Evolutionary conservation across 192 early-diverging fungal species (phyloP), one percentile per base, ranked within the genome.

Genomic region (Lobosporangium transversale): DNA sequence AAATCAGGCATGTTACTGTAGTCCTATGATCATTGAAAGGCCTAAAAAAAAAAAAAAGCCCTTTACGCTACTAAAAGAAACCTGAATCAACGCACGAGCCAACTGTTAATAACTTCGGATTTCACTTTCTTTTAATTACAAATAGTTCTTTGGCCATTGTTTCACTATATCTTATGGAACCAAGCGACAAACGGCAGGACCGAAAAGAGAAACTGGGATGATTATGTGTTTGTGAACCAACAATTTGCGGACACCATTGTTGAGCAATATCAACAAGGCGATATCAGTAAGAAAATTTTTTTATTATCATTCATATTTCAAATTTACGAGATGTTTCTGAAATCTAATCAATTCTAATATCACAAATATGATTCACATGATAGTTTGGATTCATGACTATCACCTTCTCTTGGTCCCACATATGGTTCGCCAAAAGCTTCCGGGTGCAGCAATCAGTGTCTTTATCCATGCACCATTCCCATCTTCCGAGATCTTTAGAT

Each of bases 381-480:
- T 92, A 81, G 93, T 99, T 52, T 99, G 97, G 97, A 89, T 99
- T 66, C 97, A 99, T 71, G 97, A 99, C 81, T 99, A 99, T 71
- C 97, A 99, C 68, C 81, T 99, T 21, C 87, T 97, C 80, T 80
- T 99, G 51, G 90, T 98, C 6, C 97, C 97, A 18, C 80, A 86
- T 57, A 91, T 99, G 86, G 80, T 99, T 26, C 88, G 97, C 43
- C 70, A 90, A 68, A 81, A 81, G 29, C 62, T 95, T 18, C 97
- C 97, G 0, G 58, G 86, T 27, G 95, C 95, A 20, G 89, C 85
- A 26, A 94, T 99, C 49, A 95, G 95, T 6, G 90, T 99, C 63
- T 99, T 98, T 71, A 81, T 99, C 52, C 97, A 99, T 81, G 94
- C 95, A 10, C 97, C 97, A 1, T 99, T 98, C 68, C 97, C 97